Conservation (phyloP, 106 monocot species). For the Allium sativum region DNA sequence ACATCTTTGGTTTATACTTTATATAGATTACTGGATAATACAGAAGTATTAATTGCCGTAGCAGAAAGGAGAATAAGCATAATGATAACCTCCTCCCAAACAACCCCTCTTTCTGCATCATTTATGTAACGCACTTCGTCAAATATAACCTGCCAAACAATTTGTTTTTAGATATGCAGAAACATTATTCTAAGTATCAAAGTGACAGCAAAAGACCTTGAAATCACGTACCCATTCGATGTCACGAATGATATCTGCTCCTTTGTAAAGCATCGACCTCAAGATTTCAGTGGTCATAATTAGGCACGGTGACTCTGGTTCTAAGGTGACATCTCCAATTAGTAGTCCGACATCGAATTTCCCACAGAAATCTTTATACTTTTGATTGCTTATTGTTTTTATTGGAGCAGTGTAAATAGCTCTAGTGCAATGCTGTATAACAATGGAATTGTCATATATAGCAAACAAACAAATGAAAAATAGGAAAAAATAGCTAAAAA, state of each 20-base stretch:
- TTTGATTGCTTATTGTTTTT: slow-evolving; percentile 98
- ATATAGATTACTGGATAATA: not conserved
- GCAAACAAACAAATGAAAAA: too few relatives aligned
- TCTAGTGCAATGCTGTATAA: slow-evolving; percentile 78
- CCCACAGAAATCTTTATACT: slow-evolving; percentile 86
- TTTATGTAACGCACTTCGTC: slow-evolving; percentile 99
- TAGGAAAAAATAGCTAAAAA: too few relatives aligned
- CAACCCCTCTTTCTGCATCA: slow-evolving; percentile 98
- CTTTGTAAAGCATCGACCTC: slow-evolving; percentile 89
- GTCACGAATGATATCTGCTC: slow-evolving; percentile 91
- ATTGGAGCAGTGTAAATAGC: slow-evolving; percentile 98
- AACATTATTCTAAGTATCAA: too few relatives aligned
- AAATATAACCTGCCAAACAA: slow-evolving; percentile 73
- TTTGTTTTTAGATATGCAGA: too few relatives aligned
- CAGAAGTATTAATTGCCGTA: slow-evolving; percentile 49
- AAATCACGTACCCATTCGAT: slow-evolving; percentile 72
- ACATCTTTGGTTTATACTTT: too few relatives aligned
- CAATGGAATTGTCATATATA: not conserved
- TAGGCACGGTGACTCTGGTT: slow-evolving; percentile 80
- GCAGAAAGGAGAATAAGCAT: slow-evolving; percentile 98
- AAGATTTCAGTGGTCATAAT: slow-evolving; percentile 96
- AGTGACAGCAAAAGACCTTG: too few relatives aligned
- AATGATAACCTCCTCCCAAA: slow-evolving; percentile 98
- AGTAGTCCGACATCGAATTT: slow-evolving; percentile 96
- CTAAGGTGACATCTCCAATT: slow-evolving; percentile 87